These are phyloP conservation scores for Selenicereus undatus DNA, from an alignment of 148 eudicot species.

Conservation along the genomic window DNA sequence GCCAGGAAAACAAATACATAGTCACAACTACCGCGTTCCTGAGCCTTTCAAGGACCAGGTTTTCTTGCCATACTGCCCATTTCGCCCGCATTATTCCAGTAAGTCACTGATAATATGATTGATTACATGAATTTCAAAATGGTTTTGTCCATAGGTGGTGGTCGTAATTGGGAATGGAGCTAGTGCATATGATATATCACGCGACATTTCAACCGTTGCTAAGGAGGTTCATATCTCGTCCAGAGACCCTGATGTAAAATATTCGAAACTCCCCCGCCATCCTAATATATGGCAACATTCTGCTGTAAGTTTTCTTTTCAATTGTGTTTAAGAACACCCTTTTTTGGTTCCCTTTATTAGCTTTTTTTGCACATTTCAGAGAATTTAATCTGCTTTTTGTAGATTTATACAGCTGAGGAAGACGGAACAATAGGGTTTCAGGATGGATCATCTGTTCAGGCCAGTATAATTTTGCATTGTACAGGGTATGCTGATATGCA, in stretches of 20 bases:
- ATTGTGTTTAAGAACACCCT: not conserved
- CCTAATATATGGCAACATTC: conserved; percentile 54
- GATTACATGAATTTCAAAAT: not conserved
- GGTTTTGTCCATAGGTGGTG: conserved; percentile 38
- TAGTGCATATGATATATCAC: conserved; percentile 50
- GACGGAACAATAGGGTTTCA: conserved; percentile 45
- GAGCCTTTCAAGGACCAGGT: conserved; percentile 54
- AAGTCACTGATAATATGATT: not conserved
- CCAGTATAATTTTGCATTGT: conserved; percentile 50
- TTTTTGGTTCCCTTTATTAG: not conserved
- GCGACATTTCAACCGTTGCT: conserved; percentile 45
- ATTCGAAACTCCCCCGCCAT: conserved; percentile 29
- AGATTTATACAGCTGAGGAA: conserved; percentile 41
- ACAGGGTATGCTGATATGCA: conserved; percentile 41
- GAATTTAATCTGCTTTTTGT: not conserved
- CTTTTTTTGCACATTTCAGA: not conserved
- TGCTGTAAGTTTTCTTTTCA: conserved; percentile 26
- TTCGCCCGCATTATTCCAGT: not conserved
- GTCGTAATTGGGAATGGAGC: conserved; percentile 56
- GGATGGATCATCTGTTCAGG: conserved; percentile 46
- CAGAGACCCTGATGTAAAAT: conserved; percentile 34
- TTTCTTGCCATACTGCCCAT: not conserved
- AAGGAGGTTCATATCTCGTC: conserved; percentile 73
- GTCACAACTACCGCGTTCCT: conserved; percentile 66
- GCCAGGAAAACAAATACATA: conserved; percentile 65